Percentiles rank a stretch among this genome's conserved stretches.
Evolutionary conservation across 2,329 filamentous ascomycete species (phyloP).

Genomic region (Passalora sequoiae): DNA sequence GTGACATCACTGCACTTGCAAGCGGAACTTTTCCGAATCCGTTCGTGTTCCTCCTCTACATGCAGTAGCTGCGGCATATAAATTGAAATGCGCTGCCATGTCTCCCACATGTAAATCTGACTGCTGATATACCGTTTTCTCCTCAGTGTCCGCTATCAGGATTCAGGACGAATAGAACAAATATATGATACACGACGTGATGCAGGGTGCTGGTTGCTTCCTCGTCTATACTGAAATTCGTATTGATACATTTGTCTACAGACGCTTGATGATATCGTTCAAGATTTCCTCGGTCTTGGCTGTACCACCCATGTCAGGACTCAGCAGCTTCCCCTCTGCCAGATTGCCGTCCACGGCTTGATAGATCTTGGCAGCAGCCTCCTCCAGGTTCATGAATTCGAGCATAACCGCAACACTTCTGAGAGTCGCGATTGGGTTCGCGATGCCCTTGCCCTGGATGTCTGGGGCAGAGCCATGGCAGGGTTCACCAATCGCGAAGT

Average conservation of each 20-base stretch:
- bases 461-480: conserved; percentile 96
- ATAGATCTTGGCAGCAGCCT: conserved; percentile 85
- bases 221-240: neutral
- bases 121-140: no score
- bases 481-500: conserved; percentile 94
- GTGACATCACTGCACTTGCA: no score
- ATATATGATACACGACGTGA: no score
- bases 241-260: conserved; percentile 48
- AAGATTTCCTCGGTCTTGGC: conserved; percentile 83
- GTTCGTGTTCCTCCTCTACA: no score
- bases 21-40: no score
- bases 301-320: conserved; percentile 83
- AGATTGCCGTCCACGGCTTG: conserved; percentile 86
- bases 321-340: conserved; percentile 74
- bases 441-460: conserved; percentile 86
- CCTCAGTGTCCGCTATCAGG: no score
- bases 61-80: no score
- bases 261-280: conserved; percentile 74
- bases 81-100: no score
- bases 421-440: conserved; percentile 94
- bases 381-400: conserved; percentile 85
- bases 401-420: conserved; percentile 90
- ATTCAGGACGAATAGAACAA: no score
- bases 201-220: no score
- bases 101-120: no score